Base-by-base conservation (phyloP, 257 asterid species). In the Parsonsia alboflavescens region DNA sequence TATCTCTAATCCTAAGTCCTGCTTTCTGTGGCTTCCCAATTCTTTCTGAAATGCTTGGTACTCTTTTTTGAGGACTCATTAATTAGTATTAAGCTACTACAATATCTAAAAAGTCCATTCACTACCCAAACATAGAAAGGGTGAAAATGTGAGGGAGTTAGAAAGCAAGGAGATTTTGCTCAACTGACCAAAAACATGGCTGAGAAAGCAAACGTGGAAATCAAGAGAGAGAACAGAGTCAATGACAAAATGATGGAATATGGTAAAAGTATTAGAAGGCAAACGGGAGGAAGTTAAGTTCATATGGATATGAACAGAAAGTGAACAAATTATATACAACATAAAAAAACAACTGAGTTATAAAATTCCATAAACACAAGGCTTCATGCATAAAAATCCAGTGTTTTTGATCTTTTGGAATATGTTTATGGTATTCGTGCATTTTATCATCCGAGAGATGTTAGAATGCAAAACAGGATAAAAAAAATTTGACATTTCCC, bases 271-370 rank as follows among this genome's bases (percentile, higher is more conserved):
- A 33, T 3, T 33, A 3, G 39, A 33, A 33, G 3, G 28, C 19
- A 28, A 33, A 30, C 45, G 30, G 16, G 46, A 33, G 68, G 68
- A 62, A 30, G 22, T 33, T 0, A 62, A 33, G 68, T 33, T 12
- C 45, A 22, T 62, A 44, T 41, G 30, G 65, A 58, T 61, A 30
- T 62, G 46, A 30, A 62, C 68, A 62, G 68, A 28, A 62, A 62
- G 6, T 62, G 12, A 26, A 61, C 10, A 12, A 26, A 61, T 16
- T 0, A 11, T 61, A 28, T 2, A 42, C 28, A 22, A 1, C n/a
- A 15, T 61, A 61, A 61, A 61, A n/a, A 2, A 59, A 26, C 67
- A 12, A 30, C 5, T 5, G 19, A 36, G 52, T 71, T 71, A 22
- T 30, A 70, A 70, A 59, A 19, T 8, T 28, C 12, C 16, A 30